Conservation (phyloP, 371 early-diverging fungal species). For the Saksenaea vasiformis region DNA sequence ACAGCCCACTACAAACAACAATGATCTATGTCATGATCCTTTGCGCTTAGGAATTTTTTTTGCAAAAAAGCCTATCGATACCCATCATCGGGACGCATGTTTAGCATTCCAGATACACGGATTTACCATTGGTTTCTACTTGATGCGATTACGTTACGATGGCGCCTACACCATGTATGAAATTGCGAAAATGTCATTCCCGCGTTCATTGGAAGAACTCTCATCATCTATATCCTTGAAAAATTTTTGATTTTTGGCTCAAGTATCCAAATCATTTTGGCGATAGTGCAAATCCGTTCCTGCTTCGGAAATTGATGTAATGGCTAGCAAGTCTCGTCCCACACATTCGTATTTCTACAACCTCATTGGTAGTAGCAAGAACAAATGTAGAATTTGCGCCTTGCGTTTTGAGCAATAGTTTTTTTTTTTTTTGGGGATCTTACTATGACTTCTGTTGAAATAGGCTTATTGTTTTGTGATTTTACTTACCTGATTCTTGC, state of each 20-base stretch:
- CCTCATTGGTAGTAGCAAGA: conserved; percentile 22
- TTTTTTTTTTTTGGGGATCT: conserved; percentile 18
- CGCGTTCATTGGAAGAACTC: conserved; percentile 24
- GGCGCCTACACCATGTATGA: conserved; percentile 25
- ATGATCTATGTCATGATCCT: conserved; percentile 22
- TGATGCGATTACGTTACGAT: conserved; percentile 23
- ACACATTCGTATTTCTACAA: conserved; percentile 24
- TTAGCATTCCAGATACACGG: conserved; percentile 26
- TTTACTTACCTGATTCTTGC: conserved; percentile 26
- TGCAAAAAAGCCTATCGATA: conserved; percentile 23
- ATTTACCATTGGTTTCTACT: conserved; percentile 25
- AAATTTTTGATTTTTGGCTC: conserved; percentile 18
- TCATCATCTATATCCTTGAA: conserved; percentile 20
- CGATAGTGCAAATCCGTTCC: conserved; percentile 21
- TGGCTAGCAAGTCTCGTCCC: conserved; percentile 21
- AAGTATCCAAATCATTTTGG: conserved; percentile 26
- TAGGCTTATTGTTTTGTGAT: conserved; percentile 23
- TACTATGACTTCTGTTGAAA: conserved; percentile 21
- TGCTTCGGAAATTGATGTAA: conserved; percentile 25
- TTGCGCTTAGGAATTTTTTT: conserved; percentile 25
- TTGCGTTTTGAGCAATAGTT: conserved; percentile 28
- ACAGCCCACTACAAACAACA: conserved; percentile 24
- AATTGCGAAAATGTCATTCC: conserved; percentile 24
- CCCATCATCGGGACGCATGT: conserved; percentile 15
- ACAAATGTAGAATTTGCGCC: conserved; percentile 19